These are phyloP conservation scores for Phytophthora cryptogea DNA, from an alignment of 352 stramenopile species.

Conservation along the genomic window DNA sequence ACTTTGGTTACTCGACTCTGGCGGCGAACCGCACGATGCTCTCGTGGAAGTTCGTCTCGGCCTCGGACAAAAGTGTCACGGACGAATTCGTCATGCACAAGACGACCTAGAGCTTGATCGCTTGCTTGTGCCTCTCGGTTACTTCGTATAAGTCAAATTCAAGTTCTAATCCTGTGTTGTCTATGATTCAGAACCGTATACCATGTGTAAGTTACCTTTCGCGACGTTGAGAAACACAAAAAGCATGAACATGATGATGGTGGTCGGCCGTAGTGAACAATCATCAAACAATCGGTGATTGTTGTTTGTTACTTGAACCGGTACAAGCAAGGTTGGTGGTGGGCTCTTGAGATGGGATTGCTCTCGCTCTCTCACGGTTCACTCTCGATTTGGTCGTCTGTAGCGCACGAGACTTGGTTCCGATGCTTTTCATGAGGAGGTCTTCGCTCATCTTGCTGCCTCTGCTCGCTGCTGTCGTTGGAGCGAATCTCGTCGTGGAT, in stretches of 20 bases:
- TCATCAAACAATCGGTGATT: no score
- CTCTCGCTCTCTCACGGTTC: background rate
- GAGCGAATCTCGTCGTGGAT: slow-evolving; percentile 33
- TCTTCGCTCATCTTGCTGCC: background rate
- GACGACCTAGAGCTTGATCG: slow-evolving; percentile 8
- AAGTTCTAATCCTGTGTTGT: no score
- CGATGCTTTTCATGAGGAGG: background rate
- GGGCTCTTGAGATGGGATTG: slow-evolving; percentile 10
- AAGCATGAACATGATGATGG: no score
- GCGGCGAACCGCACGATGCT: slow-evolving; percentile 31
- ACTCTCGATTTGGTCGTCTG: slow-evolving; percentile 4
- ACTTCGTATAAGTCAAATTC: no score
- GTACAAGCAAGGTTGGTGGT: no score
- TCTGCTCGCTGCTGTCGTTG: background rate
- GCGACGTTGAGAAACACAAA: no score
- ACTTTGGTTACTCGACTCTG: slow-evolving; percentile 40
- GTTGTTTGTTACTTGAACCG: no score
- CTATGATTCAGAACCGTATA: no score
- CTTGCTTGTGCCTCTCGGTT: no score
- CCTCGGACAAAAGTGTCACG: slow-evolving; percentile 16
- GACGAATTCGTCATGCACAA: slow-evolving; percentile 43
- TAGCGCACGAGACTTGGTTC: background rate
- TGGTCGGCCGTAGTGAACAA: no score
- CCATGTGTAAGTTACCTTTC: no score
- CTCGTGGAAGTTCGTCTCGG: slow-evolving; percentile 36